Conservation (phyloP, 306 rosid genomes). For the Spatholobus suberectus region DNA sequence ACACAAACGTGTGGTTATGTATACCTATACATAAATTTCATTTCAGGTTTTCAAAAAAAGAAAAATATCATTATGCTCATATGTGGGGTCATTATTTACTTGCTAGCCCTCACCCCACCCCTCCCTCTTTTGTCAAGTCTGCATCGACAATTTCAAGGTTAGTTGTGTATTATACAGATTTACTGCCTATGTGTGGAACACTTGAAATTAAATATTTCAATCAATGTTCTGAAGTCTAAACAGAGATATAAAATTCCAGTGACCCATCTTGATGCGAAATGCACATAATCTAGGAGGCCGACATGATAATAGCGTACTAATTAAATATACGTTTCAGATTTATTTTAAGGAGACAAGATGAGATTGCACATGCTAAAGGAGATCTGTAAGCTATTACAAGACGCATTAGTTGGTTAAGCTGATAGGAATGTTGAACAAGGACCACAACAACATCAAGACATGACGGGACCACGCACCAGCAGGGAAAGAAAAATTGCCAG, state of each 20-base stretch:
- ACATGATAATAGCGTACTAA: slow-evolving; percentile 23
- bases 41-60: background rate
- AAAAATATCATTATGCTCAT: background rate
- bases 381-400: slow-evolving; percentile 24
- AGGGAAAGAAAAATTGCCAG: slow-evolving; percentile 36
- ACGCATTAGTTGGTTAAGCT: slow-evolving; percentile 7
- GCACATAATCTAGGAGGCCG: slow-evolving; percentile 23
- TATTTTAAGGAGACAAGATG: slow-evolving; percentile 46
- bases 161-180: background rate
- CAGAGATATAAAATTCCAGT: background rate
- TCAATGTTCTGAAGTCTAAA: slow-evolving; percentile 5
- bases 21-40: background rate
- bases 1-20: background rate
- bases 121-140: background rate
- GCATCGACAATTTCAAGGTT: background rate
- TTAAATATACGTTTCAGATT: slow-evolving; percentile 38
- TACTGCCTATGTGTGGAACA: background rate
- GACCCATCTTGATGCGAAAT: background rate
- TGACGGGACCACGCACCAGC: slow-evolving; percentile 40
- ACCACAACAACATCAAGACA: slow-evolving; percentile 45
- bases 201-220: slow-evolving; percentile 9
- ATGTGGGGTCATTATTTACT: background rate
- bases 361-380: slow-evolving; percentile 37
- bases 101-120: background rate
- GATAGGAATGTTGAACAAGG: slow-evolving; percentile 43